Base-by-base conservation (phyloP, 352 stramenopile genomes). In the Globisporangium takayamanum region DNA sequence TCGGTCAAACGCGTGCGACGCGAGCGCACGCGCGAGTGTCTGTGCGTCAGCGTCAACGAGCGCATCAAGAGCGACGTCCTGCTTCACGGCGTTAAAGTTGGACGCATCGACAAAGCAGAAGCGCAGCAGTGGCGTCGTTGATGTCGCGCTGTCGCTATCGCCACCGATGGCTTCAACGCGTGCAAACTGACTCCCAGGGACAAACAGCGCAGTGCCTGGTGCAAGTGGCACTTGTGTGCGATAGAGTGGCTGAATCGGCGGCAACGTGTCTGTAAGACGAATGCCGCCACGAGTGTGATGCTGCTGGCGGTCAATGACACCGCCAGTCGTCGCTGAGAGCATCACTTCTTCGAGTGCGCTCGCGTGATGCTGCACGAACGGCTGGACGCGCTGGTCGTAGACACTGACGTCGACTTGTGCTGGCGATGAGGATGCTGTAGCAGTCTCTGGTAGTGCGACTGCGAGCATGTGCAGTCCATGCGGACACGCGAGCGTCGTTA, bases 51-150 rank as follows among this genome's bases (percentile, higher is more conserved):
- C 30, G 46, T 74, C 69, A 1, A 88, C 69, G 6, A 92, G 66
- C 8, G 69, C 75, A 36, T 87, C 69, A 6, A 84, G 44, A 1
- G 63, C 60, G 4, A 83, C 59, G 36, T 72, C 68, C 60, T 87
- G 60, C 49, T 86, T 87, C 26, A 89, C 78, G 22, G 60, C 52
- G 55, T 90, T 88, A 39, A 91, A 61, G 56, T 94, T 94, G n/a
- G 80, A 80, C 4, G 81, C 84, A 57, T 94, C 81, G 6, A 76
- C 74, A 53, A 74, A 84, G 63, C 84, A 93, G 49, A 92, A 89
- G 12, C 76, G 78, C 16, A 94, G 63, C 18, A 84, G 57, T 10
- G 79, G 45, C 14, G 67, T 7, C 37, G 55, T 50, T 11, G 46
- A 26, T 50, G 20, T 6, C 16, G 48, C 18, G 4, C 15, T 25